Evolutionary conservation across 805 yeast species (phyloP).

Genomic region (Maudiozyma bulderi): DNA sequence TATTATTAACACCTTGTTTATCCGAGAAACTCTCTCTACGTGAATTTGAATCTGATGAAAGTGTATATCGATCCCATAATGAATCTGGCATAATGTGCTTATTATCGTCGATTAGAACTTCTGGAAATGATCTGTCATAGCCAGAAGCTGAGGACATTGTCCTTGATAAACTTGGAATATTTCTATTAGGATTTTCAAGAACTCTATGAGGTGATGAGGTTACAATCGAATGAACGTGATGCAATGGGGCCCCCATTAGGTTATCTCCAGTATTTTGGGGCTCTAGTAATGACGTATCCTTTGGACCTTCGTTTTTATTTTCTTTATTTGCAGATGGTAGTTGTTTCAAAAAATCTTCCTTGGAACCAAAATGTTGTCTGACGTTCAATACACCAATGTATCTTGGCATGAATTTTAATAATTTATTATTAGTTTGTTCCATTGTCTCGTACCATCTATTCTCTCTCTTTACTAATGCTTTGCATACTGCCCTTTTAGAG

Average conservation of each 20-base stretch:
- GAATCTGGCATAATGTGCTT: constrained; percentile 85
- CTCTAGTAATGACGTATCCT: constrained; percentile 7
- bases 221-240: constrained; percentile 17
- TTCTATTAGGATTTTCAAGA: neutral
- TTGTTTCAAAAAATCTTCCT: constrained; percentile 18
- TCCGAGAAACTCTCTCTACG: constrained; percentile 9
- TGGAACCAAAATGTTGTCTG: constrained; percentile 47
- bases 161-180: neutral
- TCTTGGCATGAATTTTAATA: constrained; percentile 80
- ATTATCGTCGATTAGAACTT: constrained; percentile 86
- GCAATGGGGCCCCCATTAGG: constrained; percentile 5
- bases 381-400: constrained; percentile 93
- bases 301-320: neutral
- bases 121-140: constrained; percentile 37
- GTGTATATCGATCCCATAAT: constrained; percentile 53
- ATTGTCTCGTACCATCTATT: constrained; percentile 86
- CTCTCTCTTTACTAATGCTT: constrained; percentile 83
- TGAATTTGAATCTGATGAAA: constrained; percentile 29
- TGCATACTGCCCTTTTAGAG: constrained; percentile 86
- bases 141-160: neutral
- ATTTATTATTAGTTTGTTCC: constrained; percentile 65
- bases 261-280: constrained; percentile 4
- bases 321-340: constrained; percentile 4
- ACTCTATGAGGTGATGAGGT: constrained; percentile 8
- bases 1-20: neutral